These are phyloP conservation scores for Leccinellum albellum DNA, from an alignment of 768 basidiomycete species.

Conservation along the genomic window DNA sequence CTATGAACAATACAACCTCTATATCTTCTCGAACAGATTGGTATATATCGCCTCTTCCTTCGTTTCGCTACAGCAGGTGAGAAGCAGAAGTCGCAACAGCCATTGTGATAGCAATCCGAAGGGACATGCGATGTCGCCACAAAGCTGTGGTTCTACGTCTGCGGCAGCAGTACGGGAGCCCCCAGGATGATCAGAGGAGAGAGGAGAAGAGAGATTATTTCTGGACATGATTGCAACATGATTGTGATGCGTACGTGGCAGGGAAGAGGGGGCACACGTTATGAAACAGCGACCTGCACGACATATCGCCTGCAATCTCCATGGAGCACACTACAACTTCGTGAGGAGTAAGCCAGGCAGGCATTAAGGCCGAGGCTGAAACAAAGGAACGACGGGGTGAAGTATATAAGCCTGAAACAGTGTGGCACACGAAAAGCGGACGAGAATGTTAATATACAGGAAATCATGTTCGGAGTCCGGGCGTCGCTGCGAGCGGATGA, in stretches of 20 bases:
- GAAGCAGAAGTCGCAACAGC: background rate
- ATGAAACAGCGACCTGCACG: background rate
- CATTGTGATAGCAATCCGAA: background rate
- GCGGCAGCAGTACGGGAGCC: background rate
- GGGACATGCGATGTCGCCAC: background rate
- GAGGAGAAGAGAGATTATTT: background rate
- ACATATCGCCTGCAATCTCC: slow-evolving; percentile 1
- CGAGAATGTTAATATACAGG: background rate
- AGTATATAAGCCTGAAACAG: slow-evolving; percentile 2
- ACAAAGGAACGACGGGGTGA: background rate
- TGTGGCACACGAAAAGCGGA: background rate
- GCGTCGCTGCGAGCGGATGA: background rate
- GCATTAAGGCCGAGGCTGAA: background rate
- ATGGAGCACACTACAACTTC: background rate
- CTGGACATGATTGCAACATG: background rate
- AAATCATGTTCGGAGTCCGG: background rate
- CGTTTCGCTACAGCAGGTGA: background rate
- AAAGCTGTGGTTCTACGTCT: background rate
- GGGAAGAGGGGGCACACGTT: background rate
- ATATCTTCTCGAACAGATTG: background rate
- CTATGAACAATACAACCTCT: background rate
- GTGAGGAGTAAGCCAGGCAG: background rate
- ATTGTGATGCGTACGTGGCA: background rate
- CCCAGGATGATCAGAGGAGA: background rate
- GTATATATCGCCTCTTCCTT: background rate